Evolutionary conservation across 164 flowering plant species (phyloP), one percentile per base, ranked within the genome.

Genomic region (Annona squamosa): DNA sequence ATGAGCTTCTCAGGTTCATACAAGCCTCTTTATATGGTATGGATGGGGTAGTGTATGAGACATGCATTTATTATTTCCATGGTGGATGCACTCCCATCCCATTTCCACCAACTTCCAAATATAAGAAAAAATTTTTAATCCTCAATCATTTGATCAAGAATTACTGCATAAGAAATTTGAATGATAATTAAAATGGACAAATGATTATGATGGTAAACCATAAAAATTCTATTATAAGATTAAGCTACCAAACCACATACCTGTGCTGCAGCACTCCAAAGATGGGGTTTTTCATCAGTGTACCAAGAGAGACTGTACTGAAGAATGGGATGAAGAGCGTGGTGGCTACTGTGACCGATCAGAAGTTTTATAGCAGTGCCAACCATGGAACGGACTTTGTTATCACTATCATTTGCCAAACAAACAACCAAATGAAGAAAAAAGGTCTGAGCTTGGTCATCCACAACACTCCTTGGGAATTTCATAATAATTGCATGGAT

Each of bases 201-300:
- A 48, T 4, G 13, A 52, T 6, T 52, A 3, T 52, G 13, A 6
- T 5, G 37, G 37, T 26, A 26, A 26, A 26, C 37, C 37, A 26
- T 26, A 26, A 26, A 26, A 26, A 26, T 26, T 26, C 37, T 26
- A 26, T 26, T 26, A 26, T 26, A 52, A 52, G 9, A 52, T 10
- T 9, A 52, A 52, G 59, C 9, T 9, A 52, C 59, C 16, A 46
- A 68, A 16, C 19, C 5, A 42, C 42, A 75, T 85, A 93, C 99
- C 98, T 95, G 97, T 57, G 98, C 98, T 73, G 90, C 93, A 69
- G 86, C 78, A 78, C 88, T 76, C 89, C 89, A 85, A 4, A 90
- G 67, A 72, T 84, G 81, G 48, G 77, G 82, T 47, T 86, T 84
- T 71, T 68, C 85, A 45, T 83, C 85, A 64, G 72, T 62, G 76